Conservation (phyloP, 805 yeast species). For the Yarrowia divulgata region DNA sequence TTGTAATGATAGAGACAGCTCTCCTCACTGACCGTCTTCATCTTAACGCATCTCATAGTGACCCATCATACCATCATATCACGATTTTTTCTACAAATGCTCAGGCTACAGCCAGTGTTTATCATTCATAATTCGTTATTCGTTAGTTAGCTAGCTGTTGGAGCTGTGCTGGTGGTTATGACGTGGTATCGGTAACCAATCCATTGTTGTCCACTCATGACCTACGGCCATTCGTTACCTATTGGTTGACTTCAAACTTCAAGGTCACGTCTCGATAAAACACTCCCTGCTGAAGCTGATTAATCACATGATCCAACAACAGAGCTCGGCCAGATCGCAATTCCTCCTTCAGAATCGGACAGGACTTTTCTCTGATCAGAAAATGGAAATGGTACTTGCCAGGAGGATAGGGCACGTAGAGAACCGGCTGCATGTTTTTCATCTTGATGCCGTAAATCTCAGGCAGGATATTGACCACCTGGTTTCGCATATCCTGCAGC, state of each 20-base stretch:
- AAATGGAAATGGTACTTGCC: conserved; percentile 36
- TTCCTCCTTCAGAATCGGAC: conserved; percentile 16
- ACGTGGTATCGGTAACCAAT: too few relatives aligned
- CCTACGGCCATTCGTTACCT: background rate
- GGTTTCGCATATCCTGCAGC: conserved; percentile 30
- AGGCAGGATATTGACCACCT: conserved; percentile 32
- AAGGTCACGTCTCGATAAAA: conserved; percentile 19
- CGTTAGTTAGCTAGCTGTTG: background rate
- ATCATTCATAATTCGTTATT: conserved; percentile 11
- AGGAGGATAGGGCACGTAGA: conserved; percentile 31
- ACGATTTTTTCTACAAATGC: too few relatives aligned
- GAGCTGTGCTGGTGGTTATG: too few relatives aligned
- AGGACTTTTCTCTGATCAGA: conserved; percentile 6
- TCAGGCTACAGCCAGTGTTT: background rate
- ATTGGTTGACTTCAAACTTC: conserved; percentile 15
- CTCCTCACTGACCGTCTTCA: too few relatives aligned
- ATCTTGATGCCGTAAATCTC: conserved; percentile 36
- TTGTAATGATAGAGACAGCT: too few relatives aligned
- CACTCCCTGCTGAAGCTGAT: conserved; percentile 35
- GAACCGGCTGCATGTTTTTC: conserved; percentile 15
- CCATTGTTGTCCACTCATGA: too few relatives aligned
- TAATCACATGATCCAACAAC: conserved; percentile 29
- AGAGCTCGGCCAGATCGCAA: conserved; percentile 14
- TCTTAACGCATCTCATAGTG: too few relatives aligned
- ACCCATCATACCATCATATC: too few relatives aligned